Conservation (phyloP, 75 land plant genomes). For the Selaginella tamariscina region DNA sequence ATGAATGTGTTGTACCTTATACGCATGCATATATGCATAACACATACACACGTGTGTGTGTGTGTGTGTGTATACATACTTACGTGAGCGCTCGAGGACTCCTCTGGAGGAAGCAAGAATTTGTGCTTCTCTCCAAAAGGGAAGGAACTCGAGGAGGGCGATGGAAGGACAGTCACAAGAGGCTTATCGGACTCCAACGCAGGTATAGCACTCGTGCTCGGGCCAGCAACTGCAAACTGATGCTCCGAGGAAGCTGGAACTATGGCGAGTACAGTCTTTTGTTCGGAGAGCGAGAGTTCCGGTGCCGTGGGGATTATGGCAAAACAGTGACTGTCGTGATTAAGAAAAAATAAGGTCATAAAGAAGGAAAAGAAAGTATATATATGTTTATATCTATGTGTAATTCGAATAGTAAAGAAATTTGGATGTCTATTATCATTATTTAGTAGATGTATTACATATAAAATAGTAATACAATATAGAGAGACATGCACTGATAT, state of each 20-base stretch:
- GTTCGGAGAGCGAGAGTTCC: background rate
- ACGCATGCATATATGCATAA: too few species aligned
- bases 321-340: constrained; percentile 1
- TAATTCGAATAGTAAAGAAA: too few species aligned
- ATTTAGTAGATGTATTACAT: background rate
- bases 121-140: background rate
- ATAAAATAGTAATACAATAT: background rate
- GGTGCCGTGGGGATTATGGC: constrained; percentile 6
- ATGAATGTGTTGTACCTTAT: too few species aligned
- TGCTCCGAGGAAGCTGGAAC: background rate
- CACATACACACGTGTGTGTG: too few species aligned
- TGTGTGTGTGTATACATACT: too few species aligned
- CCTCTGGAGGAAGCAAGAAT: background rate
- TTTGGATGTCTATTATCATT: too few species aligned
- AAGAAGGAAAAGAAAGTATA: too few species aligned
- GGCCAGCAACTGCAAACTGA: background rate
- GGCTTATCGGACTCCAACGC: background rate
- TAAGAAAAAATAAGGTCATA: background rate
- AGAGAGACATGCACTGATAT: too few species aligned
- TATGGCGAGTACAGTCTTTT: constrained; percentile 3
- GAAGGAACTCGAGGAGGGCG: background rate
- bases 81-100: background rate
- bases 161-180: background rate
- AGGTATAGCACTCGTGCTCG: background rate
- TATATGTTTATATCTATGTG: too few species aligned